Conservation (phyloP, 257 asterid genomes). For the Salvia hispanica region DNA sequence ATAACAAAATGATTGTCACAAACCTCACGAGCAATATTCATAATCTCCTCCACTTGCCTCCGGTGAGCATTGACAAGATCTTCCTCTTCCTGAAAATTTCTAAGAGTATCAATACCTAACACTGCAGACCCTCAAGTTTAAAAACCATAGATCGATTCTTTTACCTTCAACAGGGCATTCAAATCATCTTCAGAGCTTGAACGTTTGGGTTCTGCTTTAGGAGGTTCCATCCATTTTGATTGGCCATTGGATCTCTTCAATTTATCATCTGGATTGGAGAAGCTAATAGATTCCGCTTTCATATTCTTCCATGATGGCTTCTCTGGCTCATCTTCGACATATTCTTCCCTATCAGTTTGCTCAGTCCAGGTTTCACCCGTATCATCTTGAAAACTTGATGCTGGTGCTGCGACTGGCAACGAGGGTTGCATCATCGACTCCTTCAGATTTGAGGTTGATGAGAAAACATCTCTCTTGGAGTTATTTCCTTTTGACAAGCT, state of each 20-base stretch:
- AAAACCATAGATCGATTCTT: not conserved
- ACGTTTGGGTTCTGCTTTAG: conserved; percentile 58
- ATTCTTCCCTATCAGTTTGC: conserved; percentile 78
- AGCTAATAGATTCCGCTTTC: conserved; percentile 55
- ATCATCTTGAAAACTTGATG: conserved; percentile 77
- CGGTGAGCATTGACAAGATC: conserved; percentile 85
- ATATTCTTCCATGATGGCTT: conserved; percentile 66
- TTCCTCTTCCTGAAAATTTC: conserved; percentile 76
- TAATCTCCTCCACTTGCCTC: conserved; percentile 87
- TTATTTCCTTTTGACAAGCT: conserved; percentile 85
- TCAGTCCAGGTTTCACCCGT: conserved; percentile 84
- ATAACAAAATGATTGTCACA: conserved; percentile 21
- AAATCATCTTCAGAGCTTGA: conserved; percentile 61
- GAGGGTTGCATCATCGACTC: conserved; percentile 68
- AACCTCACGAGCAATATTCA: conserved; percentile 93
- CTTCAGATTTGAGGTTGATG: conserved; percentile 69
- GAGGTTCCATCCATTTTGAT: conserved; percentile 74
- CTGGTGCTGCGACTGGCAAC: conserved; percentile 52
- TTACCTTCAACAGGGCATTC: conserved; percentile 76
- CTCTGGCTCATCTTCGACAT: conserved; percentile 83
- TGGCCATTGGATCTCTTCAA: conserved; percentile 62
- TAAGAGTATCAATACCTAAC: conserved; percentile 2
- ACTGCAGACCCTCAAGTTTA: too few relatives aligned
- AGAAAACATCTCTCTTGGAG: conserved; percentile 67
- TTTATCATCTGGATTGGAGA: conserved; percentile 58